Evolutionary conservation across 2,329 filamentous ascomycete species (phyloP).

Genomic region (Bipolaris victoriae): DNA sequence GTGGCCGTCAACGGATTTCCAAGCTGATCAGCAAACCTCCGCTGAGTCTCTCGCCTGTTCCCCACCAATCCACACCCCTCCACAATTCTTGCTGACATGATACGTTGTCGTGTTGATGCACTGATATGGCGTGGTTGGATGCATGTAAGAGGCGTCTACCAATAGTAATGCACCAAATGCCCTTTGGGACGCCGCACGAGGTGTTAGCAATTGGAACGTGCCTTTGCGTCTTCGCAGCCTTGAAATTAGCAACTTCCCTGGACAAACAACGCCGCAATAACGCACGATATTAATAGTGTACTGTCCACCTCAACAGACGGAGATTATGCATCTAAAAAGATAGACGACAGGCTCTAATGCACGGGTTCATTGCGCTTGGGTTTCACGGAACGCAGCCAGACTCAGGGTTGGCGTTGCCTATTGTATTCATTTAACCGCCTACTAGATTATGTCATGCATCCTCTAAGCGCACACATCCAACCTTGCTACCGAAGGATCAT

Average conservation of each 20-base stretch:
- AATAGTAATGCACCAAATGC: constrained; percentile 2
- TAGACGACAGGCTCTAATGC: constrained; percentile 1
- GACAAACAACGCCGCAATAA: constrained; percentile 22
- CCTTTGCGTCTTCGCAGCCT: not conserved
- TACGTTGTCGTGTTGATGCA: constrained; percentile 16
- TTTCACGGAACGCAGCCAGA: not conserved
- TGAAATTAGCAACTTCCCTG: constrained; percentile 1
- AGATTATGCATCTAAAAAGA: not conserved
- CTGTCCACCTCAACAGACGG: constrained; percentile 11
- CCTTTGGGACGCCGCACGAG: not conserved
- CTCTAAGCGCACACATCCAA: constrained; percentile 63
- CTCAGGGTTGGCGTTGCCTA: not conserved
- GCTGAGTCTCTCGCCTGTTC: constrained; percentile 2
- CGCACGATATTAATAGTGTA: constrained; percentile 9
- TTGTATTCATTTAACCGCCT: constrained; percentile 11
- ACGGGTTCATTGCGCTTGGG: not conserved
- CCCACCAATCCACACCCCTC: not conserved
- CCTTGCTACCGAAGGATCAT: constrained; percentile 70
- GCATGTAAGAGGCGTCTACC: constrained; percentile 10
- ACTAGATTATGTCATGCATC: constrained; percentile 2
- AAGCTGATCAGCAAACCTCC: constrained; percentile 6
- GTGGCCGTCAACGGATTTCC: constrained; percentile 14
- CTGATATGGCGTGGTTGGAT: constrained; percentile 10
- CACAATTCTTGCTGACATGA: constrained; percentile 12
- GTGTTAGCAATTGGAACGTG: constrained; percentile 9